These are phyloP conservation scores for Trichosporon ovoides DNA, from an alignment of 1,284 basidiomycete genomes.

Conservation along the genomic window DNA sequence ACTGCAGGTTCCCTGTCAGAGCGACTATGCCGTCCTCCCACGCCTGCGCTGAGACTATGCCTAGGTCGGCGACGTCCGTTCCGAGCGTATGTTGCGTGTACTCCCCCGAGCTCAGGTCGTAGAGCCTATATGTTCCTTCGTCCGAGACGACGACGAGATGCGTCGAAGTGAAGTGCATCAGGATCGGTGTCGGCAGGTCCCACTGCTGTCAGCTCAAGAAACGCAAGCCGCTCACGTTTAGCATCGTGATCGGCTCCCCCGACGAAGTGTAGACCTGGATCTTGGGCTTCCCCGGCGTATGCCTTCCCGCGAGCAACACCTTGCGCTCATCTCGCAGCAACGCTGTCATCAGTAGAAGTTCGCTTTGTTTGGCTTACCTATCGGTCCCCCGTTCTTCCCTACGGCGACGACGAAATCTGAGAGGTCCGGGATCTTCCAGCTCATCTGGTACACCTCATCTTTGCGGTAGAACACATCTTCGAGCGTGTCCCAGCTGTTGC, in stretches of 20 bases:
- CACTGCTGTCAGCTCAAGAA: constrained; percentile 27
- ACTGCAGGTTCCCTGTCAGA: constrained; percentile 66
- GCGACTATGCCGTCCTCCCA: constrained; percentile 83
- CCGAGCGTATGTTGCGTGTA: constrained; percentile 83
- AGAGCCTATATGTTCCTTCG: constrained; percentile 87
- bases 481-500: constrained; percentile 48
- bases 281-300: constrained; percentile 62
- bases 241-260: constrained; percentile 49
- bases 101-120: constrained; percentile 67
- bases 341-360: constrained; percentile 49
- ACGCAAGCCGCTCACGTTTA: constrained; percentile 28
- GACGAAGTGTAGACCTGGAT: constrained; percentile 53
- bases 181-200: constrained; percentile 40
- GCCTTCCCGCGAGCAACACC: constrained; percentile 66
- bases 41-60: constrained; percentile 76
- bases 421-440: constrained; percentile 72
- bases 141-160: constrained; percentile 80
- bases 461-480: constrained; percentile 54
- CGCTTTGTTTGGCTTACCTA: constrained; percentile 56
- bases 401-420: constrained; percentile 74
- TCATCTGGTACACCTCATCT: constrained; percentile 76
- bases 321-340: constrained; percentile 80
- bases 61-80: constrained; percentile 74
- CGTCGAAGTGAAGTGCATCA: constrained; percentile 52
- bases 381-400: constrained; percentile 81